Evolutionary conservation across 257 asterid genomes (phyloP), one percentile per base, ranked within the genome.

Genomic region (Solanum peruvianum): DNA sequence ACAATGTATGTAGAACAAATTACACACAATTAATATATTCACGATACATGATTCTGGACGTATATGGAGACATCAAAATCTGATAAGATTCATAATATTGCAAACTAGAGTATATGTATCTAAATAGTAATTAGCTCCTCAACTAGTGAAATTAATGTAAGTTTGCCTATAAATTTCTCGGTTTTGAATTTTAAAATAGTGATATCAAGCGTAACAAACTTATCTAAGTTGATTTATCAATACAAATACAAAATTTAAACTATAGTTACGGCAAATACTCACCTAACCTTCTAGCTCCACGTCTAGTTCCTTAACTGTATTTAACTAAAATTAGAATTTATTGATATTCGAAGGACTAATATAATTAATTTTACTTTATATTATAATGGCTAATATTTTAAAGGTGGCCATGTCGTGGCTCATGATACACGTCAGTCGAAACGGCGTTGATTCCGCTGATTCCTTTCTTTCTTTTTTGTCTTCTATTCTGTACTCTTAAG

Each of bases 381-480:
- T 10, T 47, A 2, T 80, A 47, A 49, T 33, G 29, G 27, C 2
- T 29, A 49, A 29, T 80, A 29, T 81, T 81, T 29, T 18, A 29
- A 81, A 49, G 85, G 25, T 49, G 85, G 88, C 82, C 67, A 84
- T 86, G 87, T 87, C 87, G 89, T 88, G 91, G 87, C 88, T 87
- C 87, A 88, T 87, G 92, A 89, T 56, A 90, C 96, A 67, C 94
- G 90, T 90, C 92, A 91, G 91, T 87, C 96, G 92, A 92, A 92
- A 94, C 96, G 96, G 91, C 98, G 95, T 73, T 92, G 88, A 93
- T 92, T 93, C 91, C 94, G 96, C 91, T 87, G 94, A 92, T 93
- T 92, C 94, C 93, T 90, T 92, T 86, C 93, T 90, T 91, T 91
- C 90, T 87, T 44, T 89, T 91, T 88, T 93, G 92, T 90, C 93